Conservation (phyloP, 1,284 basidiomycete genomes). For the Cutaneotrichosporon dermatis region DNA sequence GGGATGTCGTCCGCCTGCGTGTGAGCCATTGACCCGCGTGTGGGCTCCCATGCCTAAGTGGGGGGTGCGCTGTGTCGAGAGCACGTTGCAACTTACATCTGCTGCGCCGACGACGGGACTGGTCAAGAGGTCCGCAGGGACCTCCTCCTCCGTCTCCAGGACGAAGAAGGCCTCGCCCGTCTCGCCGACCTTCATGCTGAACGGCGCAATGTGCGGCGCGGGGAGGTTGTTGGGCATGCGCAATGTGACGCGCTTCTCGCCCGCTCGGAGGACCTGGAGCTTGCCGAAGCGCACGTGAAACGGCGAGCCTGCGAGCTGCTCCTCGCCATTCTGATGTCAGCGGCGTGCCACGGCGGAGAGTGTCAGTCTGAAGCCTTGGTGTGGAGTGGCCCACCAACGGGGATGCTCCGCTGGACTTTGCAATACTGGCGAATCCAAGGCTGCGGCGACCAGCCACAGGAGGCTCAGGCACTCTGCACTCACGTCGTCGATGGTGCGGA, state of each 20-base stretch:
- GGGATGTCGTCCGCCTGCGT: constrained; percentile 5
- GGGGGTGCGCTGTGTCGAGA: no score
- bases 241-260: constrained; percentile 89
- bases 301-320: constrained; percentile 82
- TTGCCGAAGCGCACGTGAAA: constrained; percentile 99
- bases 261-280: constrained; percentile 89
- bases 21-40: constrained; percentile 1
- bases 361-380: neutral
- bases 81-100: constrained; percentile 32
- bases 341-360: neutral
- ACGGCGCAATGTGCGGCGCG: constrained; percentile 58
- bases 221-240: constrained; percentile 55
- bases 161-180: constrained; percentile 99
- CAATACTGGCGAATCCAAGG: no score
- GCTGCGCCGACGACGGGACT: constrained; percentile 68
- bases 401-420: no score
- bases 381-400: neutral
- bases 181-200: constrained; percentile 97
- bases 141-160: constrained; percentile 90
- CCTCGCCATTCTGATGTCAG: constrained; percentile 39
- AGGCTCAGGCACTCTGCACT: constrained; percentile 2
- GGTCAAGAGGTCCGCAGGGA: constrained; percentile 89
- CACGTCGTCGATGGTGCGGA: constrained; percentile 65
- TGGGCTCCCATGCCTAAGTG: no score
- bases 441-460: no score